These are phyloP conservation scores for Angomonas ambiguus DNA, from an alignment of 208 protist species.

Conservation along the genomic window DNA sequence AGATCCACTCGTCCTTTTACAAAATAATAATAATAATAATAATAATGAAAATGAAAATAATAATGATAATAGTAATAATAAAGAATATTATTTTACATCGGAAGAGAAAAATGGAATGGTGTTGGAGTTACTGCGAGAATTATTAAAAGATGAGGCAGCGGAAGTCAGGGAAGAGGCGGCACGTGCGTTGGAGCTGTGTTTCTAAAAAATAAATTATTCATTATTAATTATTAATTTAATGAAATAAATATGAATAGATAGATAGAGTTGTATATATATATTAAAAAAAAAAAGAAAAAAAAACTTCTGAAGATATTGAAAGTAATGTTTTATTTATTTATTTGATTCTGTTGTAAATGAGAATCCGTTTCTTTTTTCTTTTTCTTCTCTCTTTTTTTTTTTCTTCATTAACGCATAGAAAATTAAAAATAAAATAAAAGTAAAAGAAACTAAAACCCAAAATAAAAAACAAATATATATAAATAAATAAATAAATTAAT, in stretches of 20 bases:
- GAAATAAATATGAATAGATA: background rate
- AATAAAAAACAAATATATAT: background rate
- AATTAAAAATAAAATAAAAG: background rate
- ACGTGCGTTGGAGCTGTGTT: slow-evolving; percentile 68
- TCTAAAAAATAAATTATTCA: slow-evolving; percentile 24
- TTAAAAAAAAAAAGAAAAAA: too few relatives aligned
- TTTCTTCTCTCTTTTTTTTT: slow-evolving; percentile 14
- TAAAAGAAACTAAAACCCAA: background rate
- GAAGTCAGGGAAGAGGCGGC: slow-evolving; percentile 80
- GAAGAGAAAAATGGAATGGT: slow-evolving; percentile 71
- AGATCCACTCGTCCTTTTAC: background rate
- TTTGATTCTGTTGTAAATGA: background rate
- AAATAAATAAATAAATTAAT: slow-evolving; percentile 5
- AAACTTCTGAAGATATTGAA: too few relatives aligned
- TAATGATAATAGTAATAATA: background rate
- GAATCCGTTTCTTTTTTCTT: background rate
- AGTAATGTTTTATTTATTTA: background rate
- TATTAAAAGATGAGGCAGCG: slow-evolving; percentile 60
- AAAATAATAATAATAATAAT: too few relatives aligned
- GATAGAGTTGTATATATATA: background rate
- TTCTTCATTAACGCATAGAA: slow-evolving; percentile 1
- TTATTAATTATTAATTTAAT: slow-evolving; percentile 1
- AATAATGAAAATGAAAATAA: background rate
- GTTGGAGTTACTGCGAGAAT: slow-evolving; percentile 50
- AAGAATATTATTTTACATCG: slow-evolving; percentile 34